Evolutionary conservation across 2,329 filamentous ascomycete genomes (phyloP), one percentile per base, ranked within the genome.

Genomic region (Pseudogymnoascus sp.): DNA sequence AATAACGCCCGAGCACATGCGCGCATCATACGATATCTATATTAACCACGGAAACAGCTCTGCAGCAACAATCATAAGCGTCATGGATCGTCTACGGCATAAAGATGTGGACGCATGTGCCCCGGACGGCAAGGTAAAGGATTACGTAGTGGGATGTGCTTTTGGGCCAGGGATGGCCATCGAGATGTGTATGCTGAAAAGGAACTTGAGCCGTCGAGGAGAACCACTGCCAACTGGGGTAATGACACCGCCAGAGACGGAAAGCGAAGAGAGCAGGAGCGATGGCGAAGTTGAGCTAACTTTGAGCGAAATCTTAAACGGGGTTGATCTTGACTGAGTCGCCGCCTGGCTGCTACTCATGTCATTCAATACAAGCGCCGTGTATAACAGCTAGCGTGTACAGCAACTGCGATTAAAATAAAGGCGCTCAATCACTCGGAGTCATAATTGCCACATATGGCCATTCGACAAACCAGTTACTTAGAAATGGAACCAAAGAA

Each of bases 121-220:
- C 0, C 82, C 83, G 0, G 78, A 72, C 1, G 81, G 80, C 1
- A 75, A 75, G 73, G 75, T 62, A 68, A 79, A 80, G 37, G 84
- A 88, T 57, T 82, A 85, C 64, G 80, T 90, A 4, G 80, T 89
- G 1, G 86, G 83, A 1, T 87, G 85, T 67, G 87, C 86, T 1
- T 90, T 90, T 70, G 87, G 87, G 0, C 87, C 87, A 0, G 87
- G 87, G 0, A 85, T 90, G 67, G 74, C 83, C 4, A 80, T 89
- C 31, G 87, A 90, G 75, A 87, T 87, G 82, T 86, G 84, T 71
- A 79, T 89, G 75, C 73, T 90, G 69, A 86, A 80, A 66, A 64
- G 72, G 39, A 74, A 74, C 66, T 14, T 74, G 36, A 64, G 60
- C 2, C 71, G 71, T 65, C 70, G 70, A 5, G 67, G 63, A 60